Evolutionary conservation across 306 rosid species (phyloP), one percentile per base, ranked within the genome.

Genomic region (Purshia tridentata): DNA sequence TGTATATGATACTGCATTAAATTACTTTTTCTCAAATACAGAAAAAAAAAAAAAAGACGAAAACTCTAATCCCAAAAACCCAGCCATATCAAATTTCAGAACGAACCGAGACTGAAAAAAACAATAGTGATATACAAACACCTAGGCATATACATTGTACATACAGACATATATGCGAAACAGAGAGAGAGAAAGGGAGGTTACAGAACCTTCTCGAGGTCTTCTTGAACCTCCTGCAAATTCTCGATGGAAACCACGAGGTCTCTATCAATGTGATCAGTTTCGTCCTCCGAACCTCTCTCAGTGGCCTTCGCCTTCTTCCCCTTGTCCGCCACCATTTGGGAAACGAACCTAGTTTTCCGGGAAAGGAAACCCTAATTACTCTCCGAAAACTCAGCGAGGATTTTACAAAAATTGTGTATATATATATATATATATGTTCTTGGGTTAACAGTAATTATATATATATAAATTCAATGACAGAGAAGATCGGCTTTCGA

Each of bases 211-310:
- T 86, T 79, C 45, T 86, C 90, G 73, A 86, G 88, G 37, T 86
- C 81, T 41, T 84, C 88, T 70, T 86, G 90, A 74, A 77, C 80
- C 76, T 86, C 88, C 80, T 86, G 88, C 82, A 86, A 84, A 78
- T 84, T 86, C 82, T 86, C 86, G 57, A 84, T 75, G 15, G 64
- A 61, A 9, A 63, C 61, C 15, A 86, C 81, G 53, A 86, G 81
- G 18, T 77, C 76, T 22, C n/a, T 51, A 29, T 84, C 88, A 60
- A 79, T 67, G 78, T 56, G 81, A 72, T 77, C 86, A 60, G 79
- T 5, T 5, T 77, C 84, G 45, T 80, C 76, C 67, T 52, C 86
- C 45, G 69, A 76, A 18, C 72, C 67, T 18, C 20, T 50, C 29
- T 71, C 79, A 22, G 55, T 29, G 40, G 73, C 50, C 91, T 81